phyloP scores from a whole-genome alignment of 352 stramenopile genomes.

The Salisapilia sapeloensis region DNA sequence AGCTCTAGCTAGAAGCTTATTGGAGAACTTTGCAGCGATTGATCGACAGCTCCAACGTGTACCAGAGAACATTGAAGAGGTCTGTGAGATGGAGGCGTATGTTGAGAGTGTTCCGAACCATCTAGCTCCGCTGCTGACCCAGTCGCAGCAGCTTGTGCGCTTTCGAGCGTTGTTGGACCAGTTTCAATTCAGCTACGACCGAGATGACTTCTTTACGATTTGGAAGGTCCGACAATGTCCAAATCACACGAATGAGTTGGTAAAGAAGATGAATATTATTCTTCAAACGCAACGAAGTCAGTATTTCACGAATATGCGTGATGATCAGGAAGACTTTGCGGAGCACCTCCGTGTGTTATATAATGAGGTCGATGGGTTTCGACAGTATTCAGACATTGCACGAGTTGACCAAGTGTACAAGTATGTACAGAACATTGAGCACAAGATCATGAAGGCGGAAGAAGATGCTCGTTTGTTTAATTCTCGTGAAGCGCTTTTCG shows the following conservation, averaged over 20 bases:
- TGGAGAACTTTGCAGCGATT: slow-evolving; percentile 72
- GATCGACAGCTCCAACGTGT: slow-evolving; percentile 74
- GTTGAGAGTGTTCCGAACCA: slow-evolving; percentile 52
- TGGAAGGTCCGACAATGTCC: slow-evolving; percentile 80
- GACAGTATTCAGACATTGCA: slow-evolving; percentile 75
- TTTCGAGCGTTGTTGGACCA: slow-evolving; percentile 60
- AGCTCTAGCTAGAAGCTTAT: slow-evolving; percentile 43
- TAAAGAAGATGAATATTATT: slow-evolving; percentile 66
- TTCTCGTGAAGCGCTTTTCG: slow-evolving; percentile 80
- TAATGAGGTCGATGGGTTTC: slow-evolving; percentile 76
- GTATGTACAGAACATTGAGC: slow-evolving; percentile 72
- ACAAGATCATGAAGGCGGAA: slow-evolving; percentile 77
- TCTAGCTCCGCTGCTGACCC: slow-evolving; percentile 39
- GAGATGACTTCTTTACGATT: slow-evolving; percentile 80
- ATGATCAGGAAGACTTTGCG: slow-evolving; percentile 86
- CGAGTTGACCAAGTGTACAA: slow-evolving; percentile 79
- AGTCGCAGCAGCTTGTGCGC: slow-evolving; percentile 67
- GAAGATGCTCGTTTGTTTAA: slow-evolving; percentile 86
- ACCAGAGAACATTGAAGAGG: slow-evolving; percentile 84
- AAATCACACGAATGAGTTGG: slow-evolving; percentile 77
- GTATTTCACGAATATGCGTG: slow-evolving; percentile 82
- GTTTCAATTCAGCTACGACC: slow-evolving; percentile 76
- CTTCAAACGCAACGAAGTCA: slow-evolving; percentile 67
- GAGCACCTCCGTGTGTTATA: slow-evolving; percentile 70
- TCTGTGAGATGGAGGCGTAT: slow-evolving; percentile 79